These are phyloP conservation scores for Ceratocystis lukuohia DNA, from an alignment of 2,329 filamentous ascomycete genomes.

Conservation along the genomic window DNA sequence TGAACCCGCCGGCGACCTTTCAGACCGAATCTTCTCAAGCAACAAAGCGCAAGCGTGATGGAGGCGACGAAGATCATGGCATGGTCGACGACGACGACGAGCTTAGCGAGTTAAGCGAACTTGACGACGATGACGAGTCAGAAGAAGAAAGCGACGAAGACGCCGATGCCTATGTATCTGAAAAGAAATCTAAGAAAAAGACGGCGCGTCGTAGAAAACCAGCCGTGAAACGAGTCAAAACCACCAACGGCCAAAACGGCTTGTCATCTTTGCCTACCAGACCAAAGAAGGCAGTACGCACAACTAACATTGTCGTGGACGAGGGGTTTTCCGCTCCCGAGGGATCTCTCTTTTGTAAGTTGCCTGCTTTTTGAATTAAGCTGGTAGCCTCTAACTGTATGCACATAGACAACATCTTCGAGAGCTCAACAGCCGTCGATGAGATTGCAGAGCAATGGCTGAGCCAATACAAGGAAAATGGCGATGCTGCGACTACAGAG, in stretches of 20 bases:
- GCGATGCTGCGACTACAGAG: conserved; percentile 43
- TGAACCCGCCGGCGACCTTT: conserved; percentile 46
- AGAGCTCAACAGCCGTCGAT: conserved; percentile 42
- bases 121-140: conserved; percentile 33
- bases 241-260: conserved; percentile 36
- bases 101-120: conserved; percentile 23
- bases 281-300: conserved; percentile 43
- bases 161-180: conserved; percentile 26
- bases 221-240: conserved; percentile 50
- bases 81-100: conserved; percentile 30
- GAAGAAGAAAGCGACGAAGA: conserved; percentile 33
- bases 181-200: conserved; percentile 27
- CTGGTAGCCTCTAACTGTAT: neutral
- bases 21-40: conserved; percentile 34
- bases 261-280: conserved; percentile 36
- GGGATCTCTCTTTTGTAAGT: conserved; percentile 19
- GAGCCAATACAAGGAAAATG: conserved; percentile 41
- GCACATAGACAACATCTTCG: conserved; percentile 46
- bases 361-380: conserved; percentile 19
- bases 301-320: conserved; percentile 30
- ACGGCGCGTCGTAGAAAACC: conserved; percentile 40
- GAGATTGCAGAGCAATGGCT: conserved; percentile 49
- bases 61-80: conserved; percentile 36
- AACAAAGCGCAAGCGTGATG: conserved; percentile 46
- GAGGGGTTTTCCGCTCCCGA: conserved; percentile 16